phyloP scores from a whole-genome alignment of 225 moss, liverwort and hornwort genomes.

The Marchantia paleacea region DNA sequence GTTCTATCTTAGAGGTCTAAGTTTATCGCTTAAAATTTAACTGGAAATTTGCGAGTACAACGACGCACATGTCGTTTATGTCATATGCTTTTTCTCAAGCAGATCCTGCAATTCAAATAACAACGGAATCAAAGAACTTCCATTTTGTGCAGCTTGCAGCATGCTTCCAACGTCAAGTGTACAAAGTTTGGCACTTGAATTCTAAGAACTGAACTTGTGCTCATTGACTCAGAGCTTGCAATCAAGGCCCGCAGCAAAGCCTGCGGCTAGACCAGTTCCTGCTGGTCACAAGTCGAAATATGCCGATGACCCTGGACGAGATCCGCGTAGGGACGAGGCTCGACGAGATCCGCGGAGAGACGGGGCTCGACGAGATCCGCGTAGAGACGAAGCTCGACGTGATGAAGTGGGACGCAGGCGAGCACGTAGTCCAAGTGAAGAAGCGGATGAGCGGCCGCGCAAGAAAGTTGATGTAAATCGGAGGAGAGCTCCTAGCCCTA shows the following conservation, averaged over 20 bases:
- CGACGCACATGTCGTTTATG: too few species aligned
- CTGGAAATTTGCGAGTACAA: too few species aligned
- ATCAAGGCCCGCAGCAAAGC: slow-evolving; percentile 17
- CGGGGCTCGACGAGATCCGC: background rate
- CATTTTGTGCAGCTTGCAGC: too few species aligned
- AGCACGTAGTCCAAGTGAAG: slow-evolving; percentile 28
- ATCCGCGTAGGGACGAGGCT: background rate
- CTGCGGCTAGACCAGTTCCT: background rate
- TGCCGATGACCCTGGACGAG: slow-evolving; percentile 13
- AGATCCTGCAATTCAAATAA: too few species aligned
- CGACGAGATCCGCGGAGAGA: background rate
- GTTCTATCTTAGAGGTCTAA: too few species aligned
- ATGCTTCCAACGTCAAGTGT: too few species aligned
- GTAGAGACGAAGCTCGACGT: background rate
- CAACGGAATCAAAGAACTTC: too few species aligned
- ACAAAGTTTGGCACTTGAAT: too few species aligned
- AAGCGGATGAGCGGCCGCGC: slow-evolving; percentile 26
- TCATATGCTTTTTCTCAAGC: too few species aligned
- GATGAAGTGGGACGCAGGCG: slow-evolving; percentile 23
- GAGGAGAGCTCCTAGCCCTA: slow-evolving; percentile 24
- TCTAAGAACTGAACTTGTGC: too few species aligned
- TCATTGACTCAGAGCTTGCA: slow-evolving; percentile 28
- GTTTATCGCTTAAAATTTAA: too few species aligned
- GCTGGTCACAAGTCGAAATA: slow-evolving; percentile 3
- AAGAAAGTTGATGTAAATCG: slow-evolving; percentile 8